Conservation (phyloP, 1,284 basidiomycete genomes). For the Neolentinus lepideus region DNA sequence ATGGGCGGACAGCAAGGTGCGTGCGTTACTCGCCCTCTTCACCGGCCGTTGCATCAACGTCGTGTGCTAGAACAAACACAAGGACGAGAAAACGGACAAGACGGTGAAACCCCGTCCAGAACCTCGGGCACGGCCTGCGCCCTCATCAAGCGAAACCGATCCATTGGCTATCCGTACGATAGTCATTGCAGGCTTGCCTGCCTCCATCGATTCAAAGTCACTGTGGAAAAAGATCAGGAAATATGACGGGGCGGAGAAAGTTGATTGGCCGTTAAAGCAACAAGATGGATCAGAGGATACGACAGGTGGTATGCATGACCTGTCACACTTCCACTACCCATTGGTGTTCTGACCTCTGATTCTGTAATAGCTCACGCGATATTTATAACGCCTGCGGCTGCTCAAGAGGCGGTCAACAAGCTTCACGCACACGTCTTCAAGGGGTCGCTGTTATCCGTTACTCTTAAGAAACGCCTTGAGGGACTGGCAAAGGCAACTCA, state of each 20-base stretch:
- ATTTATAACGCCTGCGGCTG: conserved; percentile 68
- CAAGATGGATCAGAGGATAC: conserved; percentile 36
- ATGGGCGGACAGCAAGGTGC: conserved; percentile 77
- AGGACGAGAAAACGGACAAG: conserved; percentile 23
- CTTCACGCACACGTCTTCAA: conserved; percentile 95
- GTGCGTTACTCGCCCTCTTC: too few relatives aligned
- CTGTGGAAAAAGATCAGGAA: conserved; percentile 90
- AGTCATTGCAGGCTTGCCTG: conserved; percentile 70
- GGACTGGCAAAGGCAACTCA: conserved; percentile 43
- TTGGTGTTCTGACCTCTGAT: too few relatives aligned
- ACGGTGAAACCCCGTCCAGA: conserved; percentile 30
- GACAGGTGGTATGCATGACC: conserved; percentile 20
- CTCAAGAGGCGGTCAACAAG: conserved; percentile 71
- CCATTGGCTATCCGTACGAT: conserved; percentile 78
- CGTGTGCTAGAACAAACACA: conserved; percentile 14
- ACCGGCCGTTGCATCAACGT: too few relatives aligned
- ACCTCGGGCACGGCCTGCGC: conserved; percentile 25
- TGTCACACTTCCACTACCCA: conserved; percentile 13
- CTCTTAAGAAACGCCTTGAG: conserved; percentile 85
- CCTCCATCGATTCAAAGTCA: conserved; percentile 60
- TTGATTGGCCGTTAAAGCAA: conserved; percentile 61
- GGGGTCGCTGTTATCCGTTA: conserved; percentile 80
- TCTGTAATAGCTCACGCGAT: conserved; percentile 57
- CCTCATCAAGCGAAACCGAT: conserved; percentile 50
- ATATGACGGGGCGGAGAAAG: conserved; percentile 61